A percentile compares a stretch with the other conserved stretches of the same genome.
These are phyloP conservation scores for Avena eriantha DNA, from an alignment of 176 grass and related monocot species.

Conservation along the genomic window DNA sequence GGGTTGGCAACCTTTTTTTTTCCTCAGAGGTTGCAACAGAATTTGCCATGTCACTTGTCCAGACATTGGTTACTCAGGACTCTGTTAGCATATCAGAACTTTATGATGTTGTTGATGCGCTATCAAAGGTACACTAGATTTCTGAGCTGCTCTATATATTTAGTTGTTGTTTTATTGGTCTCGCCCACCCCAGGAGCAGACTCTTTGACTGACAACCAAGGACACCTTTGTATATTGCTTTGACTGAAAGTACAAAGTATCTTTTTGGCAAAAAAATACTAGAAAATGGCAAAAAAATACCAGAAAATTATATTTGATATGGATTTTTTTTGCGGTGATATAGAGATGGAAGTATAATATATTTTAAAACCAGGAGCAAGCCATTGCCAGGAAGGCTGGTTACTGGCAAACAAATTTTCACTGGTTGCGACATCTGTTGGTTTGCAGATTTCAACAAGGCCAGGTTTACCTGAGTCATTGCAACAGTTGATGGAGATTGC, in stretches of 20 bases:
- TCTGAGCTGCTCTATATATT: neutral
- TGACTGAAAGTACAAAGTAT: neutral
- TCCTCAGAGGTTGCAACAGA: conserved; percentile 66
- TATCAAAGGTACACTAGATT: conserved; percentile 61
- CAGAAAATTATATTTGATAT: neutral
- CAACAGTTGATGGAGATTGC: conserved; percentile 77
- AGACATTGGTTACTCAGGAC: conserved; percentile 78
- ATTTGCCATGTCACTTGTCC: conserved; percentile 75
- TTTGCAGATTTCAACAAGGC: conserved; percentile 73
- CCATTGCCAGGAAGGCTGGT: neutral
- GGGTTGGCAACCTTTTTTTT: conserved; percentile 9
- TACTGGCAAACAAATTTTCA: conserved; percentile 8
- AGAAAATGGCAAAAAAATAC: neutral
- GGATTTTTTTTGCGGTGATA: neutral
- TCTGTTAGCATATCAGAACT: conserved; percentile 67
- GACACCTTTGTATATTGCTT: neutral
- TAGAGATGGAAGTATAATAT: neutral
- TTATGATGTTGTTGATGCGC: conserved; percentile 65
- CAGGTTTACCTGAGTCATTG: conserved; percentile 74
- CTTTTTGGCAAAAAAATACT: neutral
- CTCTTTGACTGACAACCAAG: conserved; percentile 6
- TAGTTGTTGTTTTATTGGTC: conserved; percentile 26
- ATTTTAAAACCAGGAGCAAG: neutral
- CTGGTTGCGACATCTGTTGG: neutral
- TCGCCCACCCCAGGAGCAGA: neutral